These are phyloP conservation scores for Cokeromyces recurvatus DNA, from an alignment of 371 early-diverging fungal species.

Conservation along the genomic window DNA sequence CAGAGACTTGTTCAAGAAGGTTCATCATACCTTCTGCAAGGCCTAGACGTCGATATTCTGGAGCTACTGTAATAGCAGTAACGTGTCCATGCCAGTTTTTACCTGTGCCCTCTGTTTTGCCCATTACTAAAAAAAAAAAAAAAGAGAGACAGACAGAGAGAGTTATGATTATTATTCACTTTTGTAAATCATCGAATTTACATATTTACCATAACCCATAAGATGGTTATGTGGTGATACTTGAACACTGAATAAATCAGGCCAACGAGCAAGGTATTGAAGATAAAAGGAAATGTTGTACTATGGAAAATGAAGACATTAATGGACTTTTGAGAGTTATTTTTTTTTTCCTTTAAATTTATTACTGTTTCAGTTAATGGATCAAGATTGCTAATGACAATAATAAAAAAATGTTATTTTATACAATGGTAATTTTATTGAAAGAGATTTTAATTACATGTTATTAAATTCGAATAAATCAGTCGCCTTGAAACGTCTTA, in stretches of 20 bases:
- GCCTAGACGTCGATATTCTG: slow-evolving; percentile 91
- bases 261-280: slow-evolving; percentile 91
- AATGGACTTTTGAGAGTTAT: too few relatives aligned
- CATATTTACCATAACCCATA: slow-evolving; percentile 82
- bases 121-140: slow-evolving; percentile 69
- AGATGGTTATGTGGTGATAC: slow-evolving; percentile 66
- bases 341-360: too few relatives aligned
- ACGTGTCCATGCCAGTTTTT: slow-evolving; percentile 98
- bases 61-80: slow-evolving; percentile 96
- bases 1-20: slow-evolving; percentile 89
- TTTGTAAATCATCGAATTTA: too few relatives aligned
- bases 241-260: slow-evolving; percentile 86
- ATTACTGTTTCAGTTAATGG: slow-evolving; percentile 85
- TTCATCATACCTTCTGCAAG: slow-evolving; percentile 91
- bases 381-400: slow-evolving; percentile 68
- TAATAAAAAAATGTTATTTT: too few relatives aligned
- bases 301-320: too few relatives aligned
- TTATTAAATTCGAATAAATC: slow-evolving; percentile 90
- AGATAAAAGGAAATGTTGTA: slow-evolving; percentile 95
- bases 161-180: too few relatives aligned
- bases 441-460: slow-evolving; percentile 70
- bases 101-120: slow-evolving; percentile 91
- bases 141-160: not conserved
- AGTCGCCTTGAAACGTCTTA: slow-evolving; percentile 60
- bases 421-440: too few relatives aligned